Percentiles rank a stretch among this genome's conserved stretches.
Evolutionary conservation across 805 yeast species (phyloP).

Genomic region (Kluyveromyces nonfermentans): DNA sequence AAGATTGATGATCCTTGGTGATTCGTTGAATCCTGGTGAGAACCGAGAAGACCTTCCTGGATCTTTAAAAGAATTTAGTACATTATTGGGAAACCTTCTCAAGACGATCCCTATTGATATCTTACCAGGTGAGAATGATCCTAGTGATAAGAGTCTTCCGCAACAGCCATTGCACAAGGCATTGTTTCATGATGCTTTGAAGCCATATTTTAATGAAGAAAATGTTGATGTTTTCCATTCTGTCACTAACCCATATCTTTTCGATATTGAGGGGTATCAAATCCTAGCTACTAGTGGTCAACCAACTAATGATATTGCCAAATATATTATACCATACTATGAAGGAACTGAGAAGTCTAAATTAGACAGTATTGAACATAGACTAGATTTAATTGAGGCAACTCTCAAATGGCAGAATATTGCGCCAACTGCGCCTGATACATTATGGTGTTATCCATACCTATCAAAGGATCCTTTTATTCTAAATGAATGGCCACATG

Average conservation of each 20-base stretch:
- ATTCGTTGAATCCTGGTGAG: constrained; percentile 38
- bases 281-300: constrained; percentile 79
- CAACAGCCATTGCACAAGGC: constrained; percentile 85
- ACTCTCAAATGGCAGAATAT: constrained; percentile 77
- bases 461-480: constrained; percentile 71
- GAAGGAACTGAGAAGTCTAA: constrained; percentile 25
- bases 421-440: constrained; percentile 94
- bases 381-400: constrained; percentile 51
- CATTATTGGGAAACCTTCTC: constrained; percentile 46
- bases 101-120: constrained; percentile 58
- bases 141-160: constrained; percentile 76
- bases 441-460: constrained; percentile 83
- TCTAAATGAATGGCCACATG: constrained; percentile 73
- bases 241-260: constrained; percentile 68
- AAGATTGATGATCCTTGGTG: constrained; percentile 63
- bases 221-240: constrained; percentile 32
- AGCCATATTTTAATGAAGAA: constrained; percentile 32
- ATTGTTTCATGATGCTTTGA: constrained; percentile 41
- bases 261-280: constrained; percentile 46
- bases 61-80: constrained; percentile 50
- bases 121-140: constrained; percentile 82
- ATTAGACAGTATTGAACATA: constrained; percentile 20
- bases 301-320: constrained; percentile 65
- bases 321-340: constrained; percentile 44
- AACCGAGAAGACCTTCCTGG: constrained; percentile 39